phyloP scores from a whole-genome alignment of 169 alveolate genomes.

The Plasmodium billcollinsi region DNA sequence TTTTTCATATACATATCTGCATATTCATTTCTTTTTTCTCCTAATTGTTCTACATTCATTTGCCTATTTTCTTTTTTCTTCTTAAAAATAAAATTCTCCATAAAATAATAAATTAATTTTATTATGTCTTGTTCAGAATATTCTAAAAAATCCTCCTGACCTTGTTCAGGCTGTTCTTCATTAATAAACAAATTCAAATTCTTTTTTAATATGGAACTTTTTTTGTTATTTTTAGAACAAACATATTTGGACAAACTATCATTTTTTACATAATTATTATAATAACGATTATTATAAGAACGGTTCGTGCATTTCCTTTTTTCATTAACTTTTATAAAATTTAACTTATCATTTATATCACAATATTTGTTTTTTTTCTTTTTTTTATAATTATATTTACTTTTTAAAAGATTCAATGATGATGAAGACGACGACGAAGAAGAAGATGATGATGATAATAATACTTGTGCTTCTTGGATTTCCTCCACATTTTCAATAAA shows the following conservation, averaged over 20 bases:
- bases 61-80: slow-evolving; percentile 24
- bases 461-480: background rate
- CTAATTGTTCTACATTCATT: no score
- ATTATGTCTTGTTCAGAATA: slow-evolving; percentile 58
- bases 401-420: slow-evolving; percentile 18
- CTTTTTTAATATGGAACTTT: slow-evolving; percentile 4
- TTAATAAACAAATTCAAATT: background rate
- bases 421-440: slow-evolving; percentile 3
- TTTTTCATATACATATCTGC: no score
- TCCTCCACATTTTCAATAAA: slow-evolving; percentile 2
- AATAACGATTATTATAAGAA: background rate
- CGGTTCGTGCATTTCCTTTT: background rate
- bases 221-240: background rate
- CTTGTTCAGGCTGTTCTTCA: slow-evolving; percentile 8
- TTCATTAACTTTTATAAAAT: background rate
- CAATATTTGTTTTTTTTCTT: slow-evolving; percentile 36
- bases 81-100: slow-evolving; percentile 36
- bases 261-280: background rate
- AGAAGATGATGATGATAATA: background rate
- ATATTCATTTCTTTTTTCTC: no score
- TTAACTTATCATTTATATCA: background rate
- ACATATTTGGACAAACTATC: no score
- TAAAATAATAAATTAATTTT: slow-evolving; percentile 38
- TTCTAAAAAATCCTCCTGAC: slow-evolving; percentile 4
- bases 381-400: slow-evolving; percentile 46